Evolutionary conservation across 257 asterid genomes (phyloP), one percentile per base, ranked within the genome.

Genomic region (Cordia subcordata): DNA sequence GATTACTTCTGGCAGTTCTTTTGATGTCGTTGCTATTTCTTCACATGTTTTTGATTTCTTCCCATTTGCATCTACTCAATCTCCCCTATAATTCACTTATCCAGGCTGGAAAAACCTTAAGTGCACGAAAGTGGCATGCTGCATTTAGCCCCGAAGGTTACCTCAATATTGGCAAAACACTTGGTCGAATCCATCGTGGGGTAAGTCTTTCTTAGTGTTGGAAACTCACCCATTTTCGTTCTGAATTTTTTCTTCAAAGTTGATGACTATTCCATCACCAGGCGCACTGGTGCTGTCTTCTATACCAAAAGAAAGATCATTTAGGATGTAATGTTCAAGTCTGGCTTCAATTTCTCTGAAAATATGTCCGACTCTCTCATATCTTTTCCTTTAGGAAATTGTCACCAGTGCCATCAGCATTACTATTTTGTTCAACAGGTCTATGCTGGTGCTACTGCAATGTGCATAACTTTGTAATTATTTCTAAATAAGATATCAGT

Each of bases 101-200:
- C 57, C 81, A 88, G 99, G 89, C 83, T 60, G 97, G 97, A 16
- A 92, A 80, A 75, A 88, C 99, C 49, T 77, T 92, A 72, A 92
- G 99, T 78, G 62, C 72, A 42, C 80, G 99, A 70, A 92, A 92
- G 72, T 92, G 99, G 99, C 81, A 67, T 5, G 84, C 91, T 61
- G 90, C 97, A 58, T 88, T 92, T 74, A 72, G 86, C 50, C 58
- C 82, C 12, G 95, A 88, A 71, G 99, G 97, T 58, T 65, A 71
- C 68, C 97, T 93, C 68, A 94, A 93, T 62, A 86, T 93, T 44
- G 72, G 92, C 66, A 85, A 81, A 77, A 89, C 85, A 32, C 96
- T 93, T 11, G 12, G 83, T 61, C 85, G 99, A 64, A 82, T 93
- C 69, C 78, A 81, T 57, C 95, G 90, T 32, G 94, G 97, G 75